These are phyloP conservation scores for Pythium rishiriense DNA, from an alignment of 352 stramenopile species.

Conservation along the genomic window DNA sequence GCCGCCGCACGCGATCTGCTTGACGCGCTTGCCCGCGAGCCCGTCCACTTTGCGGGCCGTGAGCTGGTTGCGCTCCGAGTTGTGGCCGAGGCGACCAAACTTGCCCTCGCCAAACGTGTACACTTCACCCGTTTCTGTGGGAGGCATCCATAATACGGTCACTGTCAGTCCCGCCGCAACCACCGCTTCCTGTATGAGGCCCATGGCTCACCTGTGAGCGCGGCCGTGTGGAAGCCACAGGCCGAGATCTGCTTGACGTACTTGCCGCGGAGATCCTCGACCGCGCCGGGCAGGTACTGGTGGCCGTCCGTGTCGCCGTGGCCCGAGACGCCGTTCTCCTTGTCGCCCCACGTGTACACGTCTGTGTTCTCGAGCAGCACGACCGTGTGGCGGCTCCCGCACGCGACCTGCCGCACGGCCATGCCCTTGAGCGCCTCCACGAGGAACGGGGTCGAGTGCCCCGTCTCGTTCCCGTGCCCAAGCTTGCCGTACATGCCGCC, in stretches of 20 bases:
- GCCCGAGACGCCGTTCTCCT: constrained; percentile 95
- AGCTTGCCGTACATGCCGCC: constrained; percentile 96
- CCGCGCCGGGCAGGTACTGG: constrained; percentile 91
- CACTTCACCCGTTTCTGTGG: constrained; percentile 84
- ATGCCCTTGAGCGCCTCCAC: constrained; percentile 93
- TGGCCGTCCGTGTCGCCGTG: constrained; percentile 95
- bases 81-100: constrained; percentile 84
- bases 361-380: constrained; percentile 87
- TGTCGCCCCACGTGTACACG: constrained; percentile 95
- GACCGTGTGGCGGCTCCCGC: constrained; percentile 93
- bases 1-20: constrained; percentile 87
- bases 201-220: constrained; percentile 71
- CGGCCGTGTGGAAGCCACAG: constrained; percentile 86
- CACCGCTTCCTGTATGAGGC: no score
- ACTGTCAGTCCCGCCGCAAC: no score
- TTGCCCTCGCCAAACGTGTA: constrained; percentile 95
- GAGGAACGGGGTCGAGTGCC: constrained; percentile 91
- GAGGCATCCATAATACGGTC: neutral
- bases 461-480: constrained; percentile 92
- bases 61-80: constrained; percentile 81
- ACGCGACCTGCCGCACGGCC: constrained; percentile 92
- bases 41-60: constrained; percentile 73
- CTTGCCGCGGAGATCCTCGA: constrained; percentile 89
- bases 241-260: constrained; percentile 88
- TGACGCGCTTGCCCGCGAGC: constrained; percentile 70